Evolutionary conservation across 2,329 filamentous ascomycete species (phyloP).

Genomic region (Balansia obtecta): DNA sequence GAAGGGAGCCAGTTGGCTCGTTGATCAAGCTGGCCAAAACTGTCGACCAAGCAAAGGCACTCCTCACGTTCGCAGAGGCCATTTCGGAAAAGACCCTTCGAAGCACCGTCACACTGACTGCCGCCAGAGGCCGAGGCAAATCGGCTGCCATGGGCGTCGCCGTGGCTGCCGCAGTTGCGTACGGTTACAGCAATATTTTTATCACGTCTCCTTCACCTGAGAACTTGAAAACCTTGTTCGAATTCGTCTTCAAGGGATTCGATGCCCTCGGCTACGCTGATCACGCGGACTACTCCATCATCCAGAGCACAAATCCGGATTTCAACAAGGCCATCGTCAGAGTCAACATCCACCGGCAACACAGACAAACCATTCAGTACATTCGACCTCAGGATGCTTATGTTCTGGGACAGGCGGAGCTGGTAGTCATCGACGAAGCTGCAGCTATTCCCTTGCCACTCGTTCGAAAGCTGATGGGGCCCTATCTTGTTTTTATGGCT

Average conservation of each 20-base stretch:
- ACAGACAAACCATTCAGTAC: constrained; percentile 96
- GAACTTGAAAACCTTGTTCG: constrained; percentile 96
- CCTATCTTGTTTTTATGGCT: constrained; percentile 97
- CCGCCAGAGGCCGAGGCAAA: constrained; percentile 89
- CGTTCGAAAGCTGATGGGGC: constrained; percentile 87
- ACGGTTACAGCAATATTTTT: constrained; percentile 98
- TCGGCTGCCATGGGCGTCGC: constrained; percentile 92
- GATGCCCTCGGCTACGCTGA: constrained; percentile 89
- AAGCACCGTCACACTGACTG: constrained; percentile 87
- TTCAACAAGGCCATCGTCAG: constrained; percentile 98
- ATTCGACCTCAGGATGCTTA: constrained; percentile 95
- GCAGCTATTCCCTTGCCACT: constrained; percentile 90
- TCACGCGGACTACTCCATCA: constrained; percentile 93
- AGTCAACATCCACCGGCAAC: constrained; percentile 88
- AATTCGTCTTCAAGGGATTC: constrained; percentile 97
- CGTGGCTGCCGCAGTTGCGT: constrained; percentile 83
- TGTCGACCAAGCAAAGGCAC: constrained; percentile 87
- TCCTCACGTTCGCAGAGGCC: constrained; percentile 93
- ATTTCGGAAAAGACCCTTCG: constrained; percentile 92
- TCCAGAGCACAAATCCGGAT: constrained; percentile 94
- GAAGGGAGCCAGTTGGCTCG: constrained; percentile 75
- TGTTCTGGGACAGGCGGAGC: constrained; percentile 84
- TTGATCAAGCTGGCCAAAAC: constrained; percentile 79
- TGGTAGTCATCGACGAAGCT: constrained; percentile 94
- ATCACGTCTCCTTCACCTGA: constrained; percentile 96